Percentiles rank a stretch among this genome's conserved stretches.
phyloP scores from a whole-genome alignment of 2,329 filamentous ascomycete species.

The Ophiostoma populinum region DNA sequence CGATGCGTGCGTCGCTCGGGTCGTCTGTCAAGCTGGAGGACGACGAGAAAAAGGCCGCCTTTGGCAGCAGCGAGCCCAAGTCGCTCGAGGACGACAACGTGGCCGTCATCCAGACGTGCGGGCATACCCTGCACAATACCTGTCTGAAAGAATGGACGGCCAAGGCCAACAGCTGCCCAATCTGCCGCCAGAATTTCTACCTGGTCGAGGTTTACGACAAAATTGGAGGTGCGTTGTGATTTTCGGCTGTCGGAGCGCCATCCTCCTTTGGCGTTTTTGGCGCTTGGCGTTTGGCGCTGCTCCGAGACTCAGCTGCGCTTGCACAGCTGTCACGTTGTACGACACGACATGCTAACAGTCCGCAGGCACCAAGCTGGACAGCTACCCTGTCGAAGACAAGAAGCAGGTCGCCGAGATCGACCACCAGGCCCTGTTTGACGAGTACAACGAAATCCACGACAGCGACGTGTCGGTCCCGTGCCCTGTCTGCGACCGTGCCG shows the following conservation, averaged over 20 bases:
- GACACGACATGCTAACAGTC: no score
- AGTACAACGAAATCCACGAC: slow-evolving; percentile 56
- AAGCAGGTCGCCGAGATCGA: slow-evolving; percentile 85
- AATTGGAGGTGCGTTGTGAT: slow-evolving; percentile 44
- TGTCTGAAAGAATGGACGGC: slow-evolving; percentile 91
- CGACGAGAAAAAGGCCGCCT: slow-evolving; percentile 12
- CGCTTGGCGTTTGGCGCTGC: no score
- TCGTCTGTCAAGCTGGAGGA: not conserved
- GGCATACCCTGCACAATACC: slow-evolving; percentile 80
- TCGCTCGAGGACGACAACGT: slow-evolving; percentile 25
- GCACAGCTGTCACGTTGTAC: no score
- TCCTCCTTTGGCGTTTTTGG: no score
- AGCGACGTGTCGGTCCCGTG: slow-evolving; percentile 59
- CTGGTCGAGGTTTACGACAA: slow-evolving; percentile 68
- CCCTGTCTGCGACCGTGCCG: slow-evolving; percentile 64
- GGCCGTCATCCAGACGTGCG: slow-evolving; percentile 55
- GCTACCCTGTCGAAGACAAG: slow-evolving; percentile 58
- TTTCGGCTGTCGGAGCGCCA: no score
- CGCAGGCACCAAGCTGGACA: slow-evolving; percentile 36
- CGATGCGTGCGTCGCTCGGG: no score
- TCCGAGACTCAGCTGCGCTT: no score
- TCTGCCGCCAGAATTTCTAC: slow-evolving; percentile 87
- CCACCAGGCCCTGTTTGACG: slow-evolving; percentile 53
- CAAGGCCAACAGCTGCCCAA: slow-evolving; percentile 93
- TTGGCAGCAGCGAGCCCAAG: slow-evolving; percentile 10